Percentiles rank a stretch among this genome's conserved stretches.
These are phyloP conservation scores for Polyporus tsugae DNA, from an alignment of 1,284 basidiomycete genomes.

Conservation along the genomic window DNA sequence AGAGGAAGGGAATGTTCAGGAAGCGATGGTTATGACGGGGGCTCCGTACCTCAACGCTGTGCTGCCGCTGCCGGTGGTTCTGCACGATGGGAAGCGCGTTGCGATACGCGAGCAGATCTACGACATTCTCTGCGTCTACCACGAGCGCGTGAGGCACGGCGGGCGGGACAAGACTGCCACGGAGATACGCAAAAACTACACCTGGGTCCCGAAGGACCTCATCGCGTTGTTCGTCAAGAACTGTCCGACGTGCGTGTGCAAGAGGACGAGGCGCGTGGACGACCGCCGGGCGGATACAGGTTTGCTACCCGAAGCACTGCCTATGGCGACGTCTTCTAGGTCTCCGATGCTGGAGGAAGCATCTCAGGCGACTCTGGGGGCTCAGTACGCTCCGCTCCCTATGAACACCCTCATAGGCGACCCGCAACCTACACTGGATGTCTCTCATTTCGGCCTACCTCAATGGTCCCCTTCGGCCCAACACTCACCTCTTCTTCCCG, in stretches of 20 bases:
- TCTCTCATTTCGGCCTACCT: neutral
- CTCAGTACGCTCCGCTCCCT: slow-evolving; percentile 3
- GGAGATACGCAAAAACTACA: slow-evolving; percentile 69
- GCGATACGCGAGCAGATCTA: slow-evolving; percentile 81
- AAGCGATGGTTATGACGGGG: slow-evolving; percentile 12
- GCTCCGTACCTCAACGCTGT: slow-evolving; percentile 14
- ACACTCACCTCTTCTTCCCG: neutral
- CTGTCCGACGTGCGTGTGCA: slow-evolving; percentile 72
- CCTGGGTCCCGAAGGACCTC: slow-evolving; percentile 84
- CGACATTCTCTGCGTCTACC: slow-evolving; percentile 76
- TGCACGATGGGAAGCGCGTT: slow-evolving; percentile 74
- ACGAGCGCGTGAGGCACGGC: slow-evolving; percentile 70
- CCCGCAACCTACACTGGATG: slow-evolving; percentile 4
- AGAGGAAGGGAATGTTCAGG: neutral
- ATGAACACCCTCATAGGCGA: neutral
- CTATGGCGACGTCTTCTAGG: neutral
- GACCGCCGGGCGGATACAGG: neutral
- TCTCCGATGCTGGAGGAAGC: neutral
- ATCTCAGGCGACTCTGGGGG: neutral
- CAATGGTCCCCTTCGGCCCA: neutral
- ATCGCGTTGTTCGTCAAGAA: slow-evolving; percentile 77
- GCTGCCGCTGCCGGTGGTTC: slow-evolving; percentile 49
- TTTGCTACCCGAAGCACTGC: neutral
- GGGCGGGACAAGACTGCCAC: slow-evolving; percentile 79
- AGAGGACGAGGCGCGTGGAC: slow-evolving; percentile 44